Base-by-base conservation (phyloP, 2,329 filamentous ascomycete genomes). In the Cladophialophora carrionii region DNA sequence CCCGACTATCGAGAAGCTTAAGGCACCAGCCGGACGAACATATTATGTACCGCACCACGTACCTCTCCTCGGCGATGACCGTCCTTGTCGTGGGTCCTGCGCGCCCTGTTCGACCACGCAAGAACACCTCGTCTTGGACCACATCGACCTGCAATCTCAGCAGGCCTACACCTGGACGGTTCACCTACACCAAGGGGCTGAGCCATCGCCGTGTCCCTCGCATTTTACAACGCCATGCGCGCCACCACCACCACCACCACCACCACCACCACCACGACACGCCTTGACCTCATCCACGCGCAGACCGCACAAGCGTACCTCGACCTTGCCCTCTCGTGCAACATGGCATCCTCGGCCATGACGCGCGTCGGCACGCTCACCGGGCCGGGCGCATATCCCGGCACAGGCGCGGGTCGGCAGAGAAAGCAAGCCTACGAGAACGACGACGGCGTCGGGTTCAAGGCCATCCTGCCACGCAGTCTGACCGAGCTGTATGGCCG, bases 141-240 rank as follows among this genome's bases (percentile, higher is more conserved):
- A 65, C 48, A 61, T 68, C 32, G 61, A 66, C 24, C 61, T 68
- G 53, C 24, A 51, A 6, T 63, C 63, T 12, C 58, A 61, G 20
- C 32, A 61, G n/a, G 31, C 17, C n/a, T 58, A 62, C 32, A 54
- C 66, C 29, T 68, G 65, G 66, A 66, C 61, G 10, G 10, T 68
- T 66, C 61, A 70, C 66, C 8, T 70, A 70, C 43, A 70, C 64
- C 64, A n/a, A 70, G 66, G 4, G 68, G 68, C 43, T 66, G 68
- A 51, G 65, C 68, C 20, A 68, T 70, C 41, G 66, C 61, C 10
- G 68, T 66, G 10, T 60, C 61, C 4, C 31, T 66, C 14, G 68
- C 68, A 5, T 56, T 68, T 20, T 66, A 67, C 46, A 41, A 63
- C 29, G 62, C 60, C 31, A 51, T 66, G 58, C 58, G 53, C n/a